Conservation (phyloP, 1,284 basidiomycete genomes). For the Gymnopus androsaceus region DNA sequence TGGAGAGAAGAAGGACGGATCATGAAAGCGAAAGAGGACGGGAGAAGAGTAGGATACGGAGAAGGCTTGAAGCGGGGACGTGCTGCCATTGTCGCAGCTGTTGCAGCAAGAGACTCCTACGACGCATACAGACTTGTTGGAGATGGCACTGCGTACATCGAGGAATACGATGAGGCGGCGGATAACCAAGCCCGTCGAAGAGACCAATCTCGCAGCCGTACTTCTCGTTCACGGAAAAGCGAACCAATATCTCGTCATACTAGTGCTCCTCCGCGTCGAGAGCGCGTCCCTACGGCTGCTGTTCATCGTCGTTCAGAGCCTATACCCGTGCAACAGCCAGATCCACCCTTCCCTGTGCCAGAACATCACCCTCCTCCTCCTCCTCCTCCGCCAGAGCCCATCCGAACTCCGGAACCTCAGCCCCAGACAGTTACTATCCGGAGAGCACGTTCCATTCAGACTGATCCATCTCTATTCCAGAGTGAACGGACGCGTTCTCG, state of each 20-base stretch:
- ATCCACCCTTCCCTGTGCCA: not conserved
- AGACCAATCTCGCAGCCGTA: not conserved
- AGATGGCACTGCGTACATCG: constrained; percentile 14
- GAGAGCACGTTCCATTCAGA: constrained; percentile 8
- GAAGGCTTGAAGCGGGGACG: constrained; percentile 13
- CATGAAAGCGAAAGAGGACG: constrained; percentile 5
- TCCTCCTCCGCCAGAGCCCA: not conserved
- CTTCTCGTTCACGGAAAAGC: not conserved
- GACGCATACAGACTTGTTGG: constrained; percentile 1
- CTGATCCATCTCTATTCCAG: constrained; percentile 1
- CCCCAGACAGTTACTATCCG: not conserved
- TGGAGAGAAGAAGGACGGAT: constrained; percentile 11
- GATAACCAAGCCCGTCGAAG: not conserved
- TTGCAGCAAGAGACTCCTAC: not conserved
- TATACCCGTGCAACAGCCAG: not conserved
- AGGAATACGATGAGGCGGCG: constrained; percentile 6
- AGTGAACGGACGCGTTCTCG: not conserved
- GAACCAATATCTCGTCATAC: not conserved
- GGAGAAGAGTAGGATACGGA: constrained; percentile 5
- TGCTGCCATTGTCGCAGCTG: constrained; percentile 1
- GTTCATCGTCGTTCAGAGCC: not conserved
- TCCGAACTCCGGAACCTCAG: not conserved
- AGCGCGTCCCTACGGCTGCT: constrained; percentile 1
- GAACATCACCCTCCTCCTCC: not conserved
- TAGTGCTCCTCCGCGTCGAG: not conserved